Evolutionary conservation across 1,284 basidiomycete species (phyloP), one percentile per base, ranked within the genome.

Genomic region (Lentinula novae-zelandiae): DNA sequence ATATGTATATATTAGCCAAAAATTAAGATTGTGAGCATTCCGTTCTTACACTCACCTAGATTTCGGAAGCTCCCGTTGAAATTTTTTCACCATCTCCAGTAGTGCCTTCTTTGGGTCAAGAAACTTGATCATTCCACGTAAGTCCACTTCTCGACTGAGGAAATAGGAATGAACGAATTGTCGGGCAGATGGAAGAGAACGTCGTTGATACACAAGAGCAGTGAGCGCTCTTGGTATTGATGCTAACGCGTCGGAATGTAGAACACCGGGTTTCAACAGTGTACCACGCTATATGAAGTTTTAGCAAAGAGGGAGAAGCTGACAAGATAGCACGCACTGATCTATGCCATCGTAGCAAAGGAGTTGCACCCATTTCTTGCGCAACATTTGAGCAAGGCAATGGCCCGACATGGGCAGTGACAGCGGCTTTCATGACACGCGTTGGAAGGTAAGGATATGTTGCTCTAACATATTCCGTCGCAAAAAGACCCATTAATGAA

Each of bases 401-500:
- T 9, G 93, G 89, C 3, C 96, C 96, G 27, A 96, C 95, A 72
- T 92, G 92, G 42, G 94, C 92, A 48, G 92, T 94, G 55, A 97
- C 85, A 8, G 93, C 95, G 7, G 91, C 89, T 76, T 97, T 96
- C 67, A 96, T 77, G 17, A 94, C 93, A 57, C 90, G 84, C 22
- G 93, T 95, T 1, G 96, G 96, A 22, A 99, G 82, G 72, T 97
- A 89, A 0, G 97, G 96, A 73, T 92, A 98, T 52, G 86, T 81
- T 7, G 89, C 80, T 62, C 93, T 83, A 36, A 98, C 76, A 71
- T 90, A 87, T 76, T 99, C 96, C 0, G 92, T 80, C 4, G 93
- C 92, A 67, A 98, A 93, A 44, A 98, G 81, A 57, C 96, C 96
- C 70, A 98, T 83, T 58, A 99, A 81, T 1, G 92, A 84, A 76